phyloP scores from a whole-genome alignment of 768 basidiomycete genomes.

The Naematelia aurantialba region DNA sequence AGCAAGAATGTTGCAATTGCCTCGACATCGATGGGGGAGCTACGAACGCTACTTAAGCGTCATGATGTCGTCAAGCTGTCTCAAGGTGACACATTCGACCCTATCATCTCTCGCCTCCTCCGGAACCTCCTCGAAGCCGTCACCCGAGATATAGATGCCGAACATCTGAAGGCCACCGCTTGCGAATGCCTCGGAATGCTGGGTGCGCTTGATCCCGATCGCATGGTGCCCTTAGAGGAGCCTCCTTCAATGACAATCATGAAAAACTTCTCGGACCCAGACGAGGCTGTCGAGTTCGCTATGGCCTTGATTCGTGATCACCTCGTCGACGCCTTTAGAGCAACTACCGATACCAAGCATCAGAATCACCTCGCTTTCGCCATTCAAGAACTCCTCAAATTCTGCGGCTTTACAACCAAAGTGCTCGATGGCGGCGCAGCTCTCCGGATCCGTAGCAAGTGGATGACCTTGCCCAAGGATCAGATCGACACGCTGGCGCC shows the following conservation, averaged over 20 bases:
- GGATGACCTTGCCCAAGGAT: constrained; percentile 74
- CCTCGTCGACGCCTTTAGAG: constrained; percentile 82
- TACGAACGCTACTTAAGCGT: constrained; percentile 65
- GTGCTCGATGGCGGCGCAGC: constrained; percentile 61
- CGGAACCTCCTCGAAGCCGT: constrained; percentile 65
- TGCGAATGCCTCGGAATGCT: constrained; percentile 88
- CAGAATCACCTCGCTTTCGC: constrained; percentile 84
- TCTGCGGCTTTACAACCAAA: constrained; percentile 79
- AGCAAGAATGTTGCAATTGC: constrained; percentile 80
- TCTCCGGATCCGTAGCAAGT: constrained; percentile 66
- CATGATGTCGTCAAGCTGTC: constrained; percentile 61
- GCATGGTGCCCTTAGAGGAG: constrained; percentile 67
- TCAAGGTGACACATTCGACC: constrained; percentile 82
- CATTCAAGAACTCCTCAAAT: constrained; percentile 82
- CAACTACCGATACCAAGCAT: constrained; percentile 88
- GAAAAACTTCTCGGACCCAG: constrained; percentile 73
- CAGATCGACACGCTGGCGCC: constrained; percentile 82
- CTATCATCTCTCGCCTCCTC: constrained; percentile 66
- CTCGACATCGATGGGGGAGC: constrained; percentile 67
- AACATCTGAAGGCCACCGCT: constrained; percentile 64
- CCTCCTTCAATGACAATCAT: constrained; percentile 64
- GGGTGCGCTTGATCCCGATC: constrained; percentile 92
- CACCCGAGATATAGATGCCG: constrained; percentile 72
- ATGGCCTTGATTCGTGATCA: constrained; percentile 79
- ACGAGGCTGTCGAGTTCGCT: constrained; percentile 73